Evolutionary conservation across 2,329 filamentous ascomycete species (phyloP).

Genomic region (Ophiocordyceps unilateralis): DNA sequence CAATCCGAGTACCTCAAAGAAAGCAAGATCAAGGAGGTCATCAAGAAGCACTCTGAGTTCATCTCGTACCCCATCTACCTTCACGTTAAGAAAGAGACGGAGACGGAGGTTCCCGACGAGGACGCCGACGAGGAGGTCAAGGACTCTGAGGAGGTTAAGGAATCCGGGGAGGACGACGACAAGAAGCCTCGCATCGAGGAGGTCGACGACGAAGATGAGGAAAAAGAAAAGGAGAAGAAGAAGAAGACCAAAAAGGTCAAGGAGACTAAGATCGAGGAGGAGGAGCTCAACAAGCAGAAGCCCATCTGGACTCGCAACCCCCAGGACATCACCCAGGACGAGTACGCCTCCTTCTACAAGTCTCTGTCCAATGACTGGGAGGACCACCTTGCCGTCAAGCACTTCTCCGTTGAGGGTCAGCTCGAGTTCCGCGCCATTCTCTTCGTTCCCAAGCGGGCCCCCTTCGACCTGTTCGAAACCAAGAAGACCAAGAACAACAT

Average conservation of each 20-base stretch:
- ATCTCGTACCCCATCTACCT: slow-evolving; percentile 99
- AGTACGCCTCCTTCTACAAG: slow-evolving; percentile 99
- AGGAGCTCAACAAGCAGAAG: slow-evolving; percentile 99
- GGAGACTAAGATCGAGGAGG: slow-evolving; percentile 96
- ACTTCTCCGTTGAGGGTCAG: slow-evolving; percentile 99
- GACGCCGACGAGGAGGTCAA: slow-evolving; percentile 60
- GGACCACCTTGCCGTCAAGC: slow-evolving; percentile 98
- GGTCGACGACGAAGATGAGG: slow-evolving; percentile 69
- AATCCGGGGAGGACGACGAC: slow-evolving; percentile 55
- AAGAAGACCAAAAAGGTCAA: slow-evolving; percentile 99
- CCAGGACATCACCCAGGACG: slow-evolving; percentile 82
- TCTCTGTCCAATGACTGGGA: slow-evolving; percentile 99
- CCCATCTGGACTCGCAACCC: slow-evolving; percentile 99
- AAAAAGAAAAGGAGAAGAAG: slow-evolving; percentile 78
- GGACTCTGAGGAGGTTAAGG: slow-evolving; percentile 39
- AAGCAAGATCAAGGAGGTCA: slow-evolving; percentile 98
- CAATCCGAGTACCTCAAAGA: slow-evolving; percentile 97
- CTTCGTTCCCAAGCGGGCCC: slow-evolving; percentile 98
- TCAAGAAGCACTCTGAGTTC: slow-evolving; percentile 99
- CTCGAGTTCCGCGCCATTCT: slow-evolving; percentile 99
- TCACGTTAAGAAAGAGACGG: slow-evolving; percentile 96
- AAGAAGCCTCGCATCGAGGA: slow-evolving; percentile 96
- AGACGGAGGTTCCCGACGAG: slow-evolving; percentile 97
- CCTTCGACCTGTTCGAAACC: slow-evolving; percentile 99
- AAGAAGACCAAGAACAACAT: slow-evolving; percentile 99